Percentiles rank a stretch among this genome's conserved stretches.
These are phyloP conservation scores for Rhodotorula toruloides DNA, from an alignment of 768 basidiomycete species.

Conservation along the genomic window DNA sequence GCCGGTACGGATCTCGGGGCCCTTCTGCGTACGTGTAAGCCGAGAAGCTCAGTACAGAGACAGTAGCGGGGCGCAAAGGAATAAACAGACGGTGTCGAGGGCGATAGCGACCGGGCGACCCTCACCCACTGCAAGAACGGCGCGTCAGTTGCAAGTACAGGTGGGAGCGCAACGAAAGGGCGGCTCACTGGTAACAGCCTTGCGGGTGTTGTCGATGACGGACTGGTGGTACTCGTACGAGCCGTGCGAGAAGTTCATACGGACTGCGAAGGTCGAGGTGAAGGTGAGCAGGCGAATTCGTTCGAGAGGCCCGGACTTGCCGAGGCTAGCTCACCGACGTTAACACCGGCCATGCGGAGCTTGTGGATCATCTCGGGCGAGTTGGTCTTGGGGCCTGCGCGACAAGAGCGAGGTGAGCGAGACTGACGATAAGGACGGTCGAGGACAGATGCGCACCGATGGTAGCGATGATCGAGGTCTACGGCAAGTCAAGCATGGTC, in stretches of 20 bases:
- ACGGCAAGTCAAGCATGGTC: neutral
- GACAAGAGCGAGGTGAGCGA: neutral
- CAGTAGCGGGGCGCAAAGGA: neutral
- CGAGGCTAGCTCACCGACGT: conserved; percentile 68
- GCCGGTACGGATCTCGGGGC: conserved; percentile 97
- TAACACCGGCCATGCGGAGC: conserved; percentile 86
- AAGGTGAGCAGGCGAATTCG: neutral
- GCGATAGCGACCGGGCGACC: conserved; percentile 96
- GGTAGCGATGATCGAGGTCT: conserved; percentile 98
- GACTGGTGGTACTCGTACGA: conserved; percentile 98
- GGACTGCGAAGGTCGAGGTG: conserved; percentile 66
- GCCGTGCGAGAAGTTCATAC: conserved; percentile 99
- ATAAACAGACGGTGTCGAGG: conserved; percentile 70
- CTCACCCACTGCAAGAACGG: conserved; percentile 54
- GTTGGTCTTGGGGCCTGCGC: conserved; percentile 86
- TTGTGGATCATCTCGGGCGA: conserved; percentile 76
- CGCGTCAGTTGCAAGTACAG: neutral
- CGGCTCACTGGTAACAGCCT: conserved; percentile 66
- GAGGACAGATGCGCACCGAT: conserved; percentile 60
- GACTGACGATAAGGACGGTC: neutral
- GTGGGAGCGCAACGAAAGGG: neutral
- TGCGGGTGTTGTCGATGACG: conserved; percentile 94
- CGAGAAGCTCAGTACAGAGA: neutral
- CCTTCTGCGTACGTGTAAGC: conserved; percentile 62
- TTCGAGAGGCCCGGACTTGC: conserved; percentile 3